Evolutionary conservation across 345 rosid genomes (phyloP), one percentile per base, ranked within the genome.

Genomic region (Populus euphratica): DNA sequence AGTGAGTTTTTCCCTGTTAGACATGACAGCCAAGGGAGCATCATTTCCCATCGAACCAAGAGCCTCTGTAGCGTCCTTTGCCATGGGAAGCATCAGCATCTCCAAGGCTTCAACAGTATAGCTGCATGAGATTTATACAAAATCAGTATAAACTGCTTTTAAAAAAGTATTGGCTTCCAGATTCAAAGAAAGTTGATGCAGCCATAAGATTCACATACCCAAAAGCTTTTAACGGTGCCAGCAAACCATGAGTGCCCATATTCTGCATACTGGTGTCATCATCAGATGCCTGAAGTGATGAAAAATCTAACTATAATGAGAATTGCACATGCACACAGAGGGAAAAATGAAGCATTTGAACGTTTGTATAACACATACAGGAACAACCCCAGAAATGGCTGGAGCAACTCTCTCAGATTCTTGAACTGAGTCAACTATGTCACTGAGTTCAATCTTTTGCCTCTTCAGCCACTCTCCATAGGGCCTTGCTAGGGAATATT

Each of bases 11-110:
- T 96, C 98, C 73, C 97, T 81, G 84, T 89, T 76, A 59, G 99
- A 96, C 98, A 96, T 92, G 29, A 96, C 98, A 72, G 99, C 99
- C 78, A 96, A 84, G 49, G 99, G 98, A 2, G 99, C 80, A 87
- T 96, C 99, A 85, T 96, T 96, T 79, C 99, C 99, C 99, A 96
- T 96, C 35, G 99, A 96, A 81, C 99, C 99, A 81, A 96, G 98
- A 74, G 99, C 96, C 86, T 96, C 99, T 6, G 90, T 75, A 23
- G 97, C 98, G 68, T 94, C 97, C 86, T 90, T 96, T 73, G 97
- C 99, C 99, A 96, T 96, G 65, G 99, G 99, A 87, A 96, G 98
- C 81, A 96, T 77, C 81, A 96, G 75, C 99, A 96, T 96, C 81
- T 96, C 99, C 86, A 96, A 83, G 78, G 98, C 97, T 86, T 96